These are phyloP conservation scores for Lipomyces kockii DNA, from an alignment of 805 yeast species.

Conservation along the genomic window DNA sequence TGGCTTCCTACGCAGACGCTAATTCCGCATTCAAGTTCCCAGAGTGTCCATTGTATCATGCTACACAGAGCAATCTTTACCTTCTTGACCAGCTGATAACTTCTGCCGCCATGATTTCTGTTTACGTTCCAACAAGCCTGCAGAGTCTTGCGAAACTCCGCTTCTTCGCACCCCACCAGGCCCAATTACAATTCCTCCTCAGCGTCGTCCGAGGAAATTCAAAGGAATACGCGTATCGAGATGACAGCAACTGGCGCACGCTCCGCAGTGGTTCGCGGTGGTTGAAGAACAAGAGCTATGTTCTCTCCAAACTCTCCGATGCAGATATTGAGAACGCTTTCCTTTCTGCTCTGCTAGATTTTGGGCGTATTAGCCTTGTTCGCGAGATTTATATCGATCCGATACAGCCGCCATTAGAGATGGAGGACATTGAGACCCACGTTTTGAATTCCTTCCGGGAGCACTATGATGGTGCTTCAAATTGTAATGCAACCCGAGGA, in stretches of 20 bases:
- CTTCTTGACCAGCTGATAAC: constrained; percentile 30
- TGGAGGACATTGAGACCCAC: constrained; percentile 28
- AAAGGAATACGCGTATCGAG: constrained; percentile 34
- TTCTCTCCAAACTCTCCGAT: constrained; percentile 36
- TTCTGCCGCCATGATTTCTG: constrained; percentile 33
- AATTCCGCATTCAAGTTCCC: constrained; percentile 20
- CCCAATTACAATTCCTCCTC: constrained; percentile 30
- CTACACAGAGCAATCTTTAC: constrained; percentile 17
- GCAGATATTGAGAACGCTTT: constrained; percentile 34
- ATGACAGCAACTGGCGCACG: constrained; percentile 35
- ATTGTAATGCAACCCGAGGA: constrained; percentile 49
- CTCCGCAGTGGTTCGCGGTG: constrained; percentile 30
- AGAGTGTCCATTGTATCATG: constrained; percentile 20
- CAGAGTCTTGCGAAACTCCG: constrained; percentile 25
- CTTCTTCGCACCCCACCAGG: constrained; percentile 25
- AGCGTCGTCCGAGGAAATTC: constrained; percentile 28
- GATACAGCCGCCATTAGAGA: constrained; percentile 26
- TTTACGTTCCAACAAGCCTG: constrained; percentile 28
- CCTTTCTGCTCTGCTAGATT: constrained; percentile 30
- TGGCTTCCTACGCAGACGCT: background rate
- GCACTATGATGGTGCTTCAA: constrained; percentile 52
- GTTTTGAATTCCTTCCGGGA: constrained; percentile 47
- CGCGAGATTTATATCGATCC: constrained; percentile 23
- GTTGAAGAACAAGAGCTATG: constrained; percentile 29
- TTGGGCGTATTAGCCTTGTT: constrained; percentile 40